Evolutionary conservation across 129 eudicot genomes (phyloP), one percentile per base, ranked within the genome.

Genomic region (Solidago caesia): DNA sequence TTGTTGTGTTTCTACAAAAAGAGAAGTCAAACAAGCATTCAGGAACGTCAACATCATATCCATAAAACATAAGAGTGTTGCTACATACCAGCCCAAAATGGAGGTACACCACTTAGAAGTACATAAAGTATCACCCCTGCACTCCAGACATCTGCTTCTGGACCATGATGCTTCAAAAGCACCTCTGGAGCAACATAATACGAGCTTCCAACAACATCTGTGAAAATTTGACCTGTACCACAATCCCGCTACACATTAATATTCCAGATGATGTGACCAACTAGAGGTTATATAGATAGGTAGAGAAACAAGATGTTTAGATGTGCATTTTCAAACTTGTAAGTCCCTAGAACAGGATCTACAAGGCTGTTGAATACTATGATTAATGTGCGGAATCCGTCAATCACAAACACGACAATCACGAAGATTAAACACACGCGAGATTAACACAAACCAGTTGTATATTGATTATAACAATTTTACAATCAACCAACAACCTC

Each of bases 151-250:
- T 92, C 96, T 72, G 96, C 98, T 82, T 84, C 95, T 3, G 90
- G 96, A 8, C 96, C 98, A 71, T 89, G 87, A 63, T 72, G 87
- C 95, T 92, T 92, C 84, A 81, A 74, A 71, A 92, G 96, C 71
- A 92, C 98, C 82, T 92, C 98, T 5, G 98, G 98, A 42, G 98
- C 98, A 44, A 92, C 98, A 84, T 92, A 92, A 82, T 92, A 89
- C 13, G 98, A 96, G 80, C 98, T 92, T 77, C 98, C 98, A 63
- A 92, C 98, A 80, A 92, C 95, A 81, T 92, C 96, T 2, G 77
- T 82, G 81, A 92, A 92, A 57, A 84, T 49, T 83, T 92, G 96
- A 79, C 90, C 97, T 92, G 88, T 62, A 85, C 21, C 39, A 70
- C 0, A 45, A 61, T 59, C 75, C 65, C 44, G 13, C 44, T 33